Evolutionary conservation across 257 asterid species (phyloP).

Genomic region (Vinca minor): DNA sequence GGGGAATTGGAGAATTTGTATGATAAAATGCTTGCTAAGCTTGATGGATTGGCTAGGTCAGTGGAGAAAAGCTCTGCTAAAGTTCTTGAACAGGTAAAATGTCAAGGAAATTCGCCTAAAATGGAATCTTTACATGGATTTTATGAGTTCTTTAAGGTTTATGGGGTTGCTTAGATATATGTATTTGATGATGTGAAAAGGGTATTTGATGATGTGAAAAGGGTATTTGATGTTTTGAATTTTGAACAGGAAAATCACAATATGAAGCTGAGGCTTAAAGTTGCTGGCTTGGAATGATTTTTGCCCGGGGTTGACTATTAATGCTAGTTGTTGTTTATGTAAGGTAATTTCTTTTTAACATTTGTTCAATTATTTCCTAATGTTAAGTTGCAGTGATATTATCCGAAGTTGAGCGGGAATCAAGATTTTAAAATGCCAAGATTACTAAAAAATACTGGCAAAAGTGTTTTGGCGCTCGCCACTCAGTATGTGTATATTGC

Average conservation of each 20-base stretch:
- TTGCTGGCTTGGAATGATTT: constrained; percentile 77
- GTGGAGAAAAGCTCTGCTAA: constrained; percentile 64
- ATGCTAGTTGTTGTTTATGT: constrained; percentile 18
- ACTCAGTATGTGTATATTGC: too few relatives aligned
- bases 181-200: too few relatives aligned
- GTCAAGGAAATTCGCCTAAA: background rate
- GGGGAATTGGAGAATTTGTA: constrained; percentile 73
- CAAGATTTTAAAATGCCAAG: background rate
- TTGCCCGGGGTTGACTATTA: constrained; percentile 6
- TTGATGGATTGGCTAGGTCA: constrained; percentile 46
- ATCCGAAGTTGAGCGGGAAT: background rate
- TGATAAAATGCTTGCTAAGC: constrained; percentile 65
- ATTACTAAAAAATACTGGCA: background rate
- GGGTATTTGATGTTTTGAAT: constrained; percentile 9
- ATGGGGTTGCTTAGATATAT: background rate
- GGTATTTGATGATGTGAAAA: background rate
- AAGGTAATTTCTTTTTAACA: constrained; percentile 22
- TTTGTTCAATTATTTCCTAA: background rate
- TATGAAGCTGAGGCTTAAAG: constrained; percentile 64
- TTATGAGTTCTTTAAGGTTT: too few relatives aligned
- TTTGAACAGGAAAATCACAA: constrained; percentile 63
- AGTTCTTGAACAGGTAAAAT: constrained; percentile 69
- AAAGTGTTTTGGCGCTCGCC: background rate
- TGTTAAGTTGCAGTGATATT: background rate
- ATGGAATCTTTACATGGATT: too few relatives aligned